A percentile compares a stretch with the other conserved stretches of the same genome.
phyloP scores from a whole-genome alignment of 495 filamentous ascomycete species.

The Penicilliopsis zonata region DNA sequence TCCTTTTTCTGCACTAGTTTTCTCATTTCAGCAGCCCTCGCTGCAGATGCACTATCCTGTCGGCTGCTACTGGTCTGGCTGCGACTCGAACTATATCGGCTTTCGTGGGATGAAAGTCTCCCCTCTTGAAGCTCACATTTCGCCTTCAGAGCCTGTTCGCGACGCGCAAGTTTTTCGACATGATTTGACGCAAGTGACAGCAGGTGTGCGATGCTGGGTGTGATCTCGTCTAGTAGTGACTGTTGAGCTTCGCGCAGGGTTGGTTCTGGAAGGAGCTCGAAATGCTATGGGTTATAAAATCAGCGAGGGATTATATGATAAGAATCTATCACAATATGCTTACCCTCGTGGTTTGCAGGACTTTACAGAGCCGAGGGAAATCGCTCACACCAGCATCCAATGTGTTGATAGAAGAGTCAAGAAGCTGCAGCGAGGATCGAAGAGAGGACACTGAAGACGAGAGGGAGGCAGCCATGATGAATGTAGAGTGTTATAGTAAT shows the following conservation, averaged over 20 bases:
- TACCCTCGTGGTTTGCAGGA: conserved; percentile 60
- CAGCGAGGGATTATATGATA: no score
- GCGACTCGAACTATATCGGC: conserved; percentile 13
- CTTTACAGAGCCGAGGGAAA: conserved; percentile 60
- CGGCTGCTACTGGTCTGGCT: conserved; percentile 12
- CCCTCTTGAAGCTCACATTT: conserved; percentile 62
- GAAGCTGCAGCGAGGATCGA: conserved; percentile 55
- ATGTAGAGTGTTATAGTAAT: neutral
- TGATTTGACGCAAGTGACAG: conserved; percentile 53
- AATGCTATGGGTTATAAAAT: no score
- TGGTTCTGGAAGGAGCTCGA: conserved; percentile 63
- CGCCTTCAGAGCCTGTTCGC: conserved; percentile 57
- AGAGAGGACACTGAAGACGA: conserved; percentile 57
- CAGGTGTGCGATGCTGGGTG: conserved; percentile 57
- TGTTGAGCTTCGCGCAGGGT: conserved; percentile 57
- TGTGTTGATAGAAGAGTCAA: conserved; percentile 61
- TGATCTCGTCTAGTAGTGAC: conserved; percentile 57
- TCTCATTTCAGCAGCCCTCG: conserved; percentile 49
- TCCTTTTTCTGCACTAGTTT: conserved; percentile 65
- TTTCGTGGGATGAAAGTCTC: conserved; percentile 35
- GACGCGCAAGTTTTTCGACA: conserved; percentile 60
- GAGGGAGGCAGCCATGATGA: conserved; percentile 38
- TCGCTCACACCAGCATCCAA: conserved; percentile 61
- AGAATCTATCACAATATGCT: conserved; percentile 6
- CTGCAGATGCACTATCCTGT: conserved; percentile 17